A percentile compares a stretch with the other conserved stretches of the same genome.
phyloP scores from a whole-genome alignment of 768 basidiomycete genomes.

The Phylloporus rhodoxanthus region DNA sequence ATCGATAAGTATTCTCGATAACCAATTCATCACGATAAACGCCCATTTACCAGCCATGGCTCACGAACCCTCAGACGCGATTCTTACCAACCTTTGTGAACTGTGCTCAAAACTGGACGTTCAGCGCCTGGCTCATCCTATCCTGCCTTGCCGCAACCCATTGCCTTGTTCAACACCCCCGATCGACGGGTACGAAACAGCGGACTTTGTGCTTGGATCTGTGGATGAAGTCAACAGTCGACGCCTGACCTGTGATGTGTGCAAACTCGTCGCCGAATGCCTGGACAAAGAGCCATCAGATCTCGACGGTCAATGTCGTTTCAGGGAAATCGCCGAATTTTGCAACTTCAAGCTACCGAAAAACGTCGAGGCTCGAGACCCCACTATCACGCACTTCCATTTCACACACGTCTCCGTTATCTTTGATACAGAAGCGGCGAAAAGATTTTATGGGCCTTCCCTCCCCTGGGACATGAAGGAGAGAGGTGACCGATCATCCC shows the following conservation, averaged over 20 bases:
- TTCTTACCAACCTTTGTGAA: background rate
- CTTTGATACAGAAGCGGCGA: background rate
- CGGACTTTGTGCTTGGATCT: slow-evolving; percentile 5
- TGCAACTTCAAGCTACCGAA: slow-evolving; percentile 7
- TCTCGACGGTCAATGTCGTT: slow-evolving; percentile 5
- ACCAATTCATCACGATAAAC: background rate
- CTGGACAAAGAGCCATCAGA: slow-evolving; percentile 8
- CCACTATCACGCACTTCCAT: slow-evolving; percentile 11
- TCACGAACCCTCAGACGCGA: background rate
- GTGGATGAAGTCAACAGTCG: slow-evolving; percentile 12
- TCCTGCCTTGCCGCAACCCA: background rate
- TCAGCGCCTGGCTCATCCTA: background rate
- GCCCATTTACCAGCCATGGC: background rate
- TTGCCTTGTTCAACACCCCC: background rate
- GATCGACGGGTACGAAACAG: background rate
- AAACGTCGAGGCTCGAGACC: background rate
- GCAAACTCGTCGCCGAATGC: slow-evolving; percentile 9
- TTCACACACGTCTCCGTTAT: slow-evolving; percentile 7
- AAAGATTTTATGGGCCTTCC: background rate
- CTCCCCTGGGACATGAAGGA: slow-evolving; percentile 11
- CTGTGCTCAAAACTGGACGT: background rate
- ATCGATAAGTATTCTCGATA: background rate
- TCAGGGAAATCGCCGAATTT: background rate
- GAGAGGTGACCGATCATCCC: background rate
- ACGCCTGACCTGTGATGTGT: slow-evolving; percentile 8